A percentile compares a stretch with the other conserved stretches of the same genome.
Conservation (phyloP, 495 filamentous ascomycete genomes). For the Polyplosphaeria fusca region DNA sequence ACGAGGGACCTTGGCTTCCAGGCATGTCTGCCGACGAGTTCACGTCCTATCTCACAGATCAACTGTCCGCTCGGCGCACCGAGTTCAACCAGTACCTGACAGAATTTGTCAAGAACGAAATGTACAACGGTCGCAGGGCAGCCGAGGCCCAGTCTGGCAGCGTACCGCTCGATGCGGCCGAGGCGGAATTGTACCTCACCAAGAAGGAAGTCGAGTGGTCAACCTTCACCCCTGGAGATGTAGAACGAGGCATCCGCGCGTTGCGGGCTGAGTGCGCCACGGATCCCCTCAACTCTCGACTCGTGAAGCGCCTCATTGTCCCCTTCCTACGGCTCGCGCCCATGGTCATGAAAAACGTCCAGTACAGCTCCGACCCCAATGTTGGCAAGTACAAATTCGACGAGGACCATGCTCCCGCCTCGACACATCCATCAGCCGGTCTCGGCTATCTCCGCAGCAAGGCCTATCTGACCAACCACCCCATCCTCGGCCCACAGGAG, state of each 20-base stretch:
- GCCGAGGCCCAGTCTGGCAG: background rate
- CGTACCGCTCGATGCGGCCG: slow-evolving; percentile 14
- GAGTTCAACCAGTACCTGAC: slow-evolving; percentile 51
- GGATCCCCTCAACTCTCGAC: slow-evolving; percentile 36
- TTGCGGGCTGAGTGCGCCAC: slow-evolving; percentile 23
- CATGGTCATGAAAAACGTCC: background rate
- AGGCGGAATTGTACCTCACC: slow-evolving; percentile 12
- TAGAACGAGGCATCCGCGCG: slow-evolving; percentile 17
- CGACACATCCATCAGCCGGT: slow-evolving; percentile 89
- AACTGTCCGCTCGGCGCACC: slow-evolving; percentile 53
- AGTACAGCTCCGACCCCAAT: background rate
- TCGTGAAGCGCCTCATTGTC: slow-evolving; percentile 48
- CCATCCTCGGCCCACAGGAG: slow-evolving; percentile 72
- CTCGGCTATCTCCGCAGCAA: slow-evolving; percentile 76
- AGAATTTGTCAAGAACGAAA: slow-evolving; percentile 43
- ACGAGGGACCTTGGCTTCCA: slow-evolving; percentile 75
- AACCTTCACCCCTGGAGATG: slow-evolving; percentile 16
- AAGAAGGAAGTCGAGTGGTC: slow-evolving; percentile 11
- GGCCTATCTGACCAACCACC: slow-evolving; percentile 71
- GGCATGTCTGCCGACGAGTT: slow-evolving; percentile 74
- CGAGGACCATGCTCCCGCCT: slow-evolving; percentile 44
- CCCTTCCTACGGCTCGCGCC: slow-evolving; percentile 55
- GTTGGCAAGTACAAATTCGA: slow-evolving; percentile 20
- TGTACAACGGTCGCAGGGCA: slow-evolving; percentile 9
- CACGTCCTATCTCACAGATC: slow-evolving; percentile 55